phyloP scores from a whole-genome alignment of 2,329 filamentous ascomycete species.

The Harringtonia lauricola region DNA sequence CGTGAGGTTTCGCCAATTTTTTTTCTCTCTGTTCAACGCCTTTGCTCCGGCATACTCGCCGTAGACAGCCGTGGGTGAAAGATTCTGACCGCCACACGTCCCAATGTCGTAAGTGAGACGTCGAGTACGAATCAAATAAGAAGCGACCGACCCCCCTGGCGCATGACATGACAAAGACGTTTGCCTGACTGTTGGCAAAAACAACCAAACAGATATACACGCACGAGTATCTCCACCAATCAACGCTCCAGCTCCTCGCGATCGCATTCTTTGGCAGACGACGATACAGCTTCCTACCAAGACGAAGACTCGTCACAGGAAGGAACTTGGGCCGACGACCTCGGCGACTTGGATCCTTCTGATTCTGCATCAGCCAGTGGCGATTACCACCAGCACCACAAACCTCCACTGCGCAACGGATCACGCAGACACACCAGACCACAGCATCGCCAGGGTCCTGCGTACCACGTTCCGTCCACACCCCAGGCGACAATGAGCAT shows the following conservation, averaged over 20 bases:
- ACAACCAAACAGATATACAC: slow-evolving; percentile 8
- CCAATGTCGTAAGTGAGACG: slow-evolving; percentile 25
- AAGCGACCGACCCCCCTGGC: background rate
- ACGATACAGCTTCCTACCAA: slow-evolving; percentile 25
- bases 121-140: background rate
- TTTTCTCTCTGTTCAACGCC: slow-evolving; percentile 16
- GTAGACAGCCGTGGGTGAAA: slow-evolving; percentile 35
- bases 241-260: slow-evolving; percentile 16
- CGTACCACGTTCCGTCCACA: slow-evolving; percentile 19
- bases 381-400: slow-evolving; percentile 20
- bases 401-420: slow-evolving; percentile 25
- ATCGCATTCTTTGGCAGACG: slow-evolving; percentile 18
- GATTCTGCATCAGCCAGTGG: slow-evolving; percentile 45
- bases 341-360: slow-evolving; percentile 42
- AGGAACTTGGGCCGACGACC: slow-evolving; percentile 19
- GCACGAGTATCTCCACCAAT: slow-evolving; percentile 3
- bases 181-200: background rate
- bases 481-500: slow-evolving; percentile 44
- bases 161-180: background rate
- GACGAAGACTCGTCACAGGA: slow-evolving; percentile 24
- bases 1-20: background rate
- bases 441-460: slow-evolving; percentile 19
- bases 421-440: slow-evolving; percentile 27
- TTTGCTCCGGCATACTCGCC: slow-evolving; percentile 31
- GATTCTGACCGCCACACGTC: slow-evolving; percentile 20